Conservation (phyloP, 345 rosid species). For the Corymbia maculata region DNA sequence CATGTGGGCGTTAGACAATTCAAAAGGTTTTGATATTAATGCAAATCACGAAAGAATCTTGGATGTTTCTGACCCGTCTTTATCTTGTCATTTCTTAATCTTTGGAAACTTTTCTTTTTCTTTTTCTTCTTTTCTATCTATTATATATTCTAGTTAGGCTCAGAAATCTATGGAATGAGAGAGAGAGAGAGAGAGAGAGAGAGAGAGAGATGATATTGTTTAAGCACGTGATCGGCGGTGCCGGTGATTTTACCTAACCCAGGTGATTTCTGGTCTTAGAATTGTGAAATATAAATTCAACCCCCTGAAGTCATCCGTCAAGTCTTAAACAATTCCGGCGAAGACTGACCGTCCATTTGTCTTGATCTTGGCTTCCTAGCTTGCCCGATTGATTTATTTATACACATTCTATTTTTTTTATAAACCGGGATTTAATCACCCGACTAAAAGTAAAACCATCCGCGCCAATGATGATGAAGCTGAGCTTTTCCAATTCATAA, state of each 20-base stretch:
- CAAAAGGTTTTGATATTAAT: too few relatives aligned
- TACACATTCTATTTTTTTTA: neutral
- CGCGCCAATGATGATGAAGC: neutral
- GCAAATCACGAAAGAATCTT: neutral
- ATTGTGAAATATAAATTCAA: neutral
- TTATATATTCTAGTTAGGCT: neutral
- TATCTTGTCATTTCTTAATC: neutral
- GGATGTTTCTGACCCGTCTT: too few relatives aligned
- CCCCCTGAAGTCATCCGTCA: neutral
- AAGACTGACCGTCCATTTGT: neutral
- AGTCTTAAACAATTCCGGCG: neutral
- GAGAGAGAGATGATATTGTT: neutral
- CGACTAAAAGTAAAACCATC: neutral
- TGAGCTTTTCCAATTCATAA: neutral
- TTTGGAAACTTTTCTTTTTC: neutral
- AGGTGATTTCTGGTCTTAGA: neutral
- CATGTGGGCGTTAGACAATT: neutral
- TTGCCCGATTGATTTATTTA: neutral
- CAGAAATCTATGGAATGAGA: neutral
- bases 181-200: too few relatives aligned
- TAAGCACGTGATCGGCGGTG: neutral
- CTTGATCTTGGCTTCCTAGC: neutral
- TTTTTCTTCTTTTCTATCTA: neutral
- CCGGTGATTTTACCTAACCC: neutral
- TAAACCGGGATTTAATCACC: neutral